These are phyloP conservation scores for Mallotus japonicus DNA, from an alignment of 441 rosid species.

Conservation along the genomic window DNA sequence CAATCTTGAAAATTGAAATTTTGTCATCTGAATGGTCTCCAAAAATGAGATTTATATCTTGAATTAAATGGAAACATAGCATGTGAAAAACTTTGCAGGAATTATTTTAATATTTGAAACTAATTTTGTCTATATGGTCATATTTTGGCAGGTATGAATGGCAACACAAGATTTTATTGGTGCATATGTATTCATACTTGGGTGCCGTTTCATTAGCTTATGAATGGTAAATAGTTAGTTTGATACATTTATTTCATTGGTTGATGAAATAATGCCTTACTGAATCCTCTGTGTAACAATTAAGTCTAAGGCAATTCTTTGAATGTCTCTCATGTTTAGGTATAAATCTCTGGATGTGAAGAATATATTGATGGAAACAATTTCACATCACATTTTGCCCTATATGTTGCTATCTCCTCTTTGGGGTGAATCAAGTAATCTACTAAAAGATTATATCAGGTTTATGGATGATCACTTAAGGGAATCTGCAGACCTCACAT, in stretches of 20 bases:
- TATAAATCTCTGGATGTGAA: conserved; percentile 93
- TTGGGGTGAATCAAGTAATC: conserved; percentile 65
- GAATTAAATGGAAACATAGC: not conserved
- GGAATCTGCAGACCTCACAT: conserved; percentile 98
- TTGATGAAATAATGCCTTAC: not conserved
- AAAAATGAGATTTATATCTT: not conserved
- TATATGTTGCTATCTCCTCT: conserved; percentile 86
- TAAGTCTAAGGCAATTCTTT: conserved; percentile 3
- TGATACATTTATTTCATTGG: conserved; percentile 8
- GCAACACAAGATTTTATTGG: conserved; percentile 87
- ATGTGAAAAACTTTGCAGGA: not conserved
- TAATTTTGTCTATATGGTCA: conserved; percentile 22
- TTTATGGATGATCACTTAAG: conserved; percentile 99
- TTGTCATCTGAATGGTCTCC: not conserved
- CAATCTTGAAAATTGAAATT: not conserved
- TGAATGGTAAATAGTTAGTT: conserved; percentile 58
- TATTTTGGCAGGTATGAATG: conserved; percentile 63
- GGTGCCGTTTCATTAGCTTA: conserved; percentile 75
- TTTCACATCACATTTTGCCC: conserved; percentile 84
- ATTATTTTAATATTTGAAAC: conserved; percentile 10
- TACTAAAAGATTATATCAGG: conserved; percentile 86
- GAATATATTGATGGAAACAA: conserved; percentile 94
- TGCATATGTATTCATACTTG: conserved; percentile 85
- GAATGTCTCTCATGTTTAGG: conserved; percentile 38
- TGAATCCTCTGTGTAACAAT: not conserved